Conservation (phyloP, 257 asterid genomes). For the Gardenia jasminoides region DNA sequence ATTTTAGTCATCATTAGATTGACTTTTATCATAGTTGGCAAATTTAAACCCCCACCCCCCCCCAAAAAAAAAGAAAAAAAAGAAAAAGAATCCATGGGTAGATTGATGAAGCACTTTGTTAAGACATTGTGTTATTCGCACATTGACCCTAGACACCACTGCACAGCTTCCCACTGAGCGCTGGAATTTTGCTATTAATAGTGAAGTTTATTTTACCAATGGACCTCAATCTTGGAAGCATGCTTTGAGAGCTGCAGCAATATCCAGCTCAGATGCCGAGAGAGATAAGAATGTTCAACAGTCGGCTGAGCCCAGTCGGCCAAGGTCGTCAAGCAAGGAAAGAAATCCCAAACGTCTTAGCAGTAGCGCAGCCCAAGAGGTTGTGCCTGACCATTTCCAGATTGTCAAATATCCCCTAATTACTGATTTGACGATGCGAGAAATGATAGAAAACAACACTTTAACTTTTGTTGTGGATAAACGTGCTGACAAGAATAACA, state of each 20-base stretch:
- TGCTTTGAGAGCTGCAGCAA: conserved; percentile 4
- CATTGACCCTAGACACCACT: conserved; percentile 29
- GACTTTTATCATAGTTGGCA: background rate
- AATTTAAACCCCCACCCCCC: no score
- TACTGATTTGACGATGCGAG: conserved; percentile 55
- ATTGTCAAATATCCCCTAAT: conserved; percentile 52
- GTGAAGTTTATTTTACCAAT: conserved; percentile 2
- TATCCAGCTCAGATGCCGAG: conserved; percentile 9
- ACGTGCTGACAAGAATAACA: conserved; percentile 56
- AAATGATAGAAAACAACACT: conserved; percentile 46
- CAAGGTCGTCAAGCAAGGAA: conserved; percentile 29
- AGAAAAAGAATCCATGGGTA: background rate
- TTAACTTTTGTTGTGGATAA: conserved; percentile 68
- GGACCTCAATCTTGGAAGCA: conserved; percentile 1
- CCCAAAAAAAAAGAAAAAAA: no score
- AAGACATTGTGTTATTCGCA: background rate
- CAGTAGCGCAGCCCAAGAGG: conserved; percentile 32
- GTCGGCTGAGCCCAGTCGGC: conserved; percentile 9
- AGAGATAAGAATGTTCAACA: conserved; percentile 9
- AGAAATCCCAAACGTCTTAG: conserved; percentile 38
- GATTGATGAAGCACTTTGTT: background rate
- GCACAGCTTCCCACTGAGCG: conserved; percentile 25
- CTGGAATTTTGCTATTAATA: conserved; percentile 19
- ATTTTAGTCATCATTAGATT: background rate
- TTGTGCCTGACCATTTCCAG: conserved; percentile 32